phyloP scores from a whole-genome alignment of 805 yeast species.

The Ogataea salicorniae region DNA sequence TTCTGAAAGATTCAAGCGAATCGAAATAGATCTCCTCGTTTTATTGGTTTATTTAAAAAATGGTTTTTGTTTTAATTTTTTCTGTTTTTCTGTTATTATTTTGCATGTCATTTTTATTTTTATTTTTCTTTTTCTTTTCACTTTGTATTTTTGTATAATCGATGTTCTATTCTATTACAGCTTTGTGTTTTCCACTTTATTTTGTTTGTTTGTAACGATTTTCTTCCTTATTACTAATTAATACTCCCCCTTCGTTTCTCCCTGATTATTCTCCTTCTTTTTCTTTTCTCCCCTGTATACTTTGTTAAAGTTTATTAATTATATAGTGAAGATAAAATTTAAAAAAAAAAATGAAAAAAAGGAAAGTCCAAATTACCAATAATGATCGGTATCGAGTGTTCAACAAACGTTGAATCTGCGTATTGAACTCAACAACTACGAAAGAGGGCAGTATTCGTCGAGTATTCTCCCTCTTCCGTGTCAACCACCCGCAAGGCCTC shows the following conservation, averaged over 20 bases:
- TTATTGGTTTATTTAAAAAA: no score
- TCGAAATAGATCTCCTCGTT: not conserved
- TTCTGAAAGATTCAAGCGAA: conserved; percentile 1
- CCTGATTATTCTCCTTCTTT: not conserved
- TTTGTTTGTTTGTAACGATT: no score
- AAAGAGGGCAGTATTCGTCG: no score
- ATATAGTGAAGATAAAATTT: not conserved
- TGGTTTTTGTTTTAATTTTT: no score
- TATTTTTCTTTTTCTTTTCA: no score
- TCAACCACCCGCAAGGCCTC: conserved; percentile 37
- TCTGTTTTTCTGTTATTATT: no score
- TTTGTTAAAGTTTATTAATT: not conserved
- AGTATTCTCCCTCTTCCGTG: conserved; percentile 16
- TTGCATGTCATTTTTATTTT: no score
- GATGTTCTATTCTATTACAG: no score
- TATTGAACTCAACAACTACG: conserved; percentile 34
- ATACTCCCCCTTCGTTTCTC: no score
- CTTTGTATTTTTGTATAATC: no score
- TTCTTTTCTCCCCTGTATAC: not conserved
- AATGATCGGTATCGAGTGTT: conserved; percentile 39
- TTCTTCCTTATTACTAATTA: no score
- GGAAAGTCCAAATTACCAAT: conserved; percentile 18
- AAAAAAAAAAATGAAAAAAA: not conserved
- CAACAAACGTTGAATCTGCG: conserved; percentile 29
- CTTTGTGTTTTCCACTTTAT: no score